Conservation (phyloP, 1,139 yeast genomes). For the Waltiozyma sp. region DNA sequence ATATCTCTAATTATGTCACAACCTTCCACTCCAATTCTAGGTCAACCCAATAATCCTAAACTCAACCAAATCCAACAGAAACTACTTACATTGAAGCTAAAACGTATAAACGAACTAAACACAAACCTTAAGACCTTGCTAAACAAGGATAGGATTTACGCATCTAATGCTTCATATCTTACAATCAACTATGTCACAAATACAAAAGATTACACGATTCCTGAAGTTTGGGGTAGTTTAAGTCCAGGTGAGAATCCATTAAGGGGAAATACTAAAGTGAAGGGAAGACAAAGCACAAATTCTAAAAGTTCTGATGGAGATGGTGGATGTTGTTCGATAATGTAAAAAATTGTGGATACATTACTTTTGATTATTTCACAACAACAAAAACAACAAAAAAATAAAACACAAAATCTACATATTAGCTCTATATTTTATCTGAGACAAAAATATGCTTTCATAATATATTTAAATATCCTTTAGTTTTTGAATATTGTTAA, state of each 20-base stretch:
- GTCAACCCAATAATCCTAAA: background rate
- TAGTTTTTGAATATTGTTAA: too few species aligned
- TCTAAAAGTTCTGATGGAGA: slow-evolving; percentile 5
- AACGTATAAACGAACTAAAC: slow-evolving; percentile 54
- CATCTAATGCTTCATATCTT: slow-evolving; percentile 53
- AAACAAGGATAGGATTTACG: slow-evolving; percentile 49
- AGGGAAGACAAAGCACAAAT: slow-evolving; percentile 1
- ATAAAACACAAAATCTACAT: too few species aligned
- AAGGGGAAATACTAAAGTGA: slow-evolving; percentile 18
- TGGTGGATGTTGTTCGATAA: slow-evolving; percentile 36
- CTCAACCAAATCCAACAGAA: slow-evolving; percentile 19
- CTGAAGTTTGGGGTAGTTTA: slow-evolving; percentile 39
- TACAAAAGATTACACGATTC: slow-evolving; percentile 42
- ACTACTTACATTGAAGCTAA: slow-evolving; percentile 35
- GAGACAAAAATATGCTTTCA: too few species aligned
- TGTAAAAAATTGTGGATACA: slow-evolving; percentile 22
- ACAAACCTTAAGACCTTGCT: slow-evolving; percentile 42
- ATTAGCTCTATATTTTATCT: too few species aligned
- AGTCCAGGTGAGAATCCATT: slow-evolving; percentile 39
- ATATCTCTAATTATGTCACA: slow-evolving; percentile 1
- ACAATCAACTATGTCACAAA: slow-evolving; percentile 33
- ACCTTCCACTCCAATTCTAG: background rate
- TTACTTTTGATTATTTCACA: too few species aligned
- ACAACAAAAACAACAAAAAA: too few species aligned
- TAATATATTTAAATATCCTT: too few species aligned